phyloP scores from a whole-genome alignment of 2,329 filamentous ascomycete species.

The Exophiala lecanii-corni region DNA sequence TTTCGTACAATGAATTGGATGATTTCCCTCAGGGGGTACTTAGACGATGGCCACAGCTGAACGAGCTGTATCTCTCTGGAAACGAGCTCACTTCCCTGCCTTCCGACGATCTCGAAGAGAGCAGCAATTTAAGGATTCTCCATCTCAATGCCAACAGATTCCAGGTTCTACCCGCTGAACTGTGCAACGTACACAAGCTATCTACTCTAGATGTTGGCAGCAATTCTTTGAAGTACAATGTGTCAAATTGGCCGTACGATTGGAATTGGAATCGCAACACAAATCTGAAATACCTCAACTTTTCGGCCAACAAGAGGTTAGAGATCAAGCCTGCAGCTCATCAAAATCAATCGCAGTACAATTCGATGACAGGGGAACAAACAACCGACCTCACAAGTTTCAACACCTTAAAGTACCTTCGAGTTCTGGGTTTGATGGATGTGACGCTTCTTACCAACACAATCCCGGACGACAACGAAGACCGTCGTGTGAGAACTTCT shows the following conservation, averaged over 20 bases:
- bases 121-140: slow-evolving; percentile 77
- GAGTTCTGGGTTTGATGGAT: slow-evolving; percentile 93
- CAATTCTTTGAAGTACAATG: slow-evolving; percentile 96
- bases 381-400: slow-evolving; percentile 79
- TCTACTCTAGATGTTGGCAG: slow-evolving; percentile 90
- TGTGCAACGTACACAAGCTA: slow-evolving; percentile 88
- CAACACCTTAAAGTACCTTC: slow-evolving; percentile 72
- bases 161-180: slow-evolving; percentile 89
- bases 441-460: slow-evolving; percentile 90
- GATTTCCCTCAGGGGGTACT: slow-evolving; percentile 88
- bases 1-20: slow-evolving; percentile 91
- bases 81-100: slow-evolving; percentile 90
- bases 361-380: slow-evolving; percentile 46
- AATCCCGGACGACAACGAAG: slow-evolving; percentile 91
- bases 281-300: slow-evolving; percentile 87
- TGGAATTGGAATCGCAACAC: slow-evolving; percentile 99
- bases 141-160: slow-evolving; percentile 98
- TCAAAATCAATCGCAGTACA: slow-evolving; percentile 49
- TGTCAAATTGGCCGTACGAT: slow-evolving; percentile 97
- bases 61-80: slow-evolving; percentile 89
- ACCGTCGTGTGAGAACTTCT: slow-evolving; percentile 91
- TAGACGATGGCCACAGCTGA: slow-evolving; percentile 81
- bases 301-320: slow-evolving; percentile 92
- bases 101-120: slow-evolving; percentile 88
- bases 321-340: slow-evolving; percentile 66